phyloP scores from a whole-genome alignment of 2,329 filamentous ascomycete genomes.

The Westerdykella ornata region DNA sequence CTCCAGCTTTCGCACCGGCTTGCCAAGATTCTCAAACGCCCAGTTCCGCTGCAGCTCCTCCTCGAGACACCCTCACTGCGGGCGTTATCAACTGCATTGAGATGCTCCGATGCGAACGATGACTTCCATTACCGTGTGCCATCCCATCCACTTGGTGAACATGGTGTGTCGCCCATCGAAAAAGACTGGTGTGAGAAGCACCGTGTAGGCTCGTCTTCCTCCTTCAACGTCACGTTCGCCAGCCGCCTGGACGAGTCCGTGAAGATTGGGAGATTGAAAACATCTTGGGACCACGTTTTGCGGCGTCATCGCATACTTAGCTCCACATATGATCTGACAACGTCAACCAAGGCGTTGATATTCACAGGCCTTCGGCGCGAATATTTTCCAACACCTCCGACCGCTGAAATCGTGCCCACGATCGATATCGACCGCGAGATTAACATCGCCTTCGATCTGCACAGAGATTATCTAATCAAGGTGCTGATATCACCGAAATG shows the following conservation, averaged over 20 bases:
- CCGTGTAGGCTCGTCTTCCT: constrained; percentile 7
- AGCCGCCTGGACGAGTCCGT: constrained; percentile 6
- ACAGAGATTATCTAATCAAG: constrained; percentile 16
- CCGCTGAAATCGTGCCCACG: neutral
- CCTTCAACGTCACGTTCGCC: constrained; percentile 26
- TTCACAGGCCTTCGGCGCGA: neutral
- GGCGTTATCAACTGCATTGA: neutral
- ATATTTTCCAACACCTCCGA: constrained; percentile 1
- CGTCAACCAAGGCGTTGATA: neutral
- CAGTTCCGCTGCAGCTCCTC: constrained; percentile 1
- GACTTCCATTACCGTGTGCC: neutral
- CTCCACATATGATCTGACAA: constrained; percentile 1
- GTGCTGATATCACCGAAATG: constrained; percentile 16
- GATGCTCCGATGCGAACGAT: constrained; percentile 2
- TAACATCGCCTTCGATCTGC: constrained; percentile 20
- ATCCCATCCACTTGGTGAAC: neutral
- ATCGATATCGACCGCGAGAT: constrained; percentile 2
- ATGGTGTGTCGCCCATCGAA: constrained; percentile 14
- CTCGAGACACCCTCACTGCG: neutral
- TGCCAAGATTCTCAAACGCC: neutral
- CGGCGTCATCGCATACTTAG: constrained; percentile 11
- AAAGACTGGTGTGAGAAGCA: constrained; percentile 17
- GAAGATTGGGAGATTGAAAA: constrained; percentile 10
- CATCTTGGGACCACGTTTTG: constrained; percentile 17
- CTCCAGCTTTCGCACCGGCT: constrained; percentile 12